Conservation (phyloP, 768 basidiomycete species). For the Agrocybe chaxingu region DNA sequence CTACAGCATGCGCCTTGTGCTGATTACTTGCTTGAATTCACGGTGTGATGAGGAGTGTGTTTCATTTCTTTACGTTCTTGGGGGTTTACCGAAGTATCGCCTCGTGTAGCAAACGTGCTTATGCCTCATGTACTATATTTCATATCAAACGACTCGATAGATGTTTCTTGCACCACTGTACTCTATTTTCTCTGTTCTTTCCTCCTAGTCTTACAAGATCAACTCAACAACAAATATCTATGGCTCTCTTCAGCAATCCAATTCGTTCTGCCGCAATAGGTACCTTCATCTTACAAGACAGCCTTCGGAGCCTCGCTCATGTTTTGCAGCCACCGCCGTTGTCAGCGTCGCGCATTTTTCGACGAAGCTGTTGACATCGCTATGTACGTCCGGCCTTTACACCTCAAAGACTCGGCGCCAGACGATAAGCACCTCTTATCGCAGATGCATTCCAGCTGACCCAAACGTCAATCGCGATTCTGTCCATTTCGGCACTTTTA, state of each 20-base stretch:
- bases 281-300: constrained; percentile 9
- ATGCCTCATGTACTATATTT: constrained; percentile 15
- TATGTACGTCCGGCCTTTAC: constrained; percentile 30
- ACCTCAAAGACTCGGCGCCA: not conserved
- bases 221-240: constrained; percentile 12
- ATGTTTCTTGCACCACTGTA: constrained; percentile 2
- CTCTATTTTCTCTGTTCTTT: not conserved
- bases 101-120: constrained; percentile 18
- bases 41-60: not conserved
- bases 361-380: constrained; percentile 46
- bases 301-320: not conserved
- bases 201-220: not conserved
- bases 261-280: constrained; percentile 42
- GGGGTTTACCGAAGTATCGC: constrained; percentile 1
- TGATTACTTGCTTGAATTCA: constrained; percentile 13
- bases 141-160: constrained; percentile 9
- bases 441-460: constrained; percentile 63
- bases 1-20: not conserved
- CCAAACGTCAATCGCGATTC: constrained; percentile 70
- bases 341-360: constrained; percentile 47
- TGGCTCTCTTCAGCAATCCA: constrained; percentile 50
- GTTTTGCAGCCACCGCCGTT: constrained; percentile 39
- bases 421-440: constrained; percentile 3
- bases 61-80: not conserved
- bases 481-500: constrained; percentile 64